These are phyloP conservation scores for Globisporangium lucens DNA, from an alignment of 352 stramenopile genomes.

Conservation along the genomic window DNA sequence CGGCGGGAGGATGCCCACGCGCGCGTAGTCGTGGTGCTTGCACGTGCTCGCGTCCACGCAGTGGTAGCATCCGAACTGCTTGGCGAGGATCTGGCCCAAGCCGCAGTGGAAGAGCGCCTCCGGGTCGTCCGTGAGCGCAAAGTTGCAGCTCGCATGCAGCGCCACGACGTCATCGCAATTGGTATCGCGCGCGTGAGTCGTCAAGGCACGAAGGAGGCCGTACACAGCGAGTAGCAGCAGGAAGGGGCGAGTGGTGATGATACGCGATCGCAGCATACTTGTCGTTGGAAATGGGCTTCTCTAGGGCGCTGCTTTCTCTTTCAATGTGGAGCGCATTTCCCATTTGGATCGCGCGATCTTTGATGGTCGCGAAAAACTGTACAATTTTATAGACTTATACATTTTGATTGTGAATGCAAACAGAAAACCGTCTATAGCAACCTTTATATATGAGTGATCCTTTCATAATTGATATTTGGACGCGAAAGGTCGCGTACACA, in stretches of 20 bases:
- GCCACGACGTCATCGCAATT: constrained; percentile 36
- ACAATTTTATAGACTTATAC: not conserved
- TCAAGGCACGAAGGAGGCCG: not conserved
- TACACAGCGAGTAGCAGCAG: not conserved
- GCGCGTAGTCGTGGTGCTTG: constrained; percentile 2
- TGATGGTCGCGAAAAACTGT: not conserved
- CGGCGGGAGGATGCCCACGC: constrained; percentile 1
- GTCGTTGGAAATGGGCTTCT: not conserved
- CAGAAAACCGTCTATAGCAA: not conserved
- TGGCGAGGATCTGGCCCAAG: constrained; percentile 28
- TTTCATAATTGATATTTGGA: not conserved
- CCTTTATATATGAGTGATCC: not conserved
- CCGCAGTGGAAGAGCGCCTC: constrained; percentile 25
- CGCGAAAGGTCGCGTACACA: not conserved
- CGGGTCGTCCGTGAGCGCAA: constrained; percentile 11
- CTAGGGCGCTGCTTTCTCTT: not conserved
- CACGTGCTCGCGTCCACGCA: constrained; percentile 44
- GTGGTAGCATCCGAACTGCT: constrained; percentile 43
- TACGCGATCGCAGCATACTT: not conserved
- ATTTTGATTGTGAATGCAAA: not conserved
- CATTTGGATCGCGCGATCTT: not conserved
- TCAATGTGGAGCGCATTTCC: not conserved
- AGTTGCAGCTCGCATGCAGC: constrained; percentile 7
- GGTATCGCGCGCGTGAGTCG: constrained; percentile 12
- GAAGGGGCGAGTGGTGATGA: not conserved